Evolutionary conservation across 148 eudicot species (phyloP).

Genomic region (Rhododendron mucronatum): DNA sequence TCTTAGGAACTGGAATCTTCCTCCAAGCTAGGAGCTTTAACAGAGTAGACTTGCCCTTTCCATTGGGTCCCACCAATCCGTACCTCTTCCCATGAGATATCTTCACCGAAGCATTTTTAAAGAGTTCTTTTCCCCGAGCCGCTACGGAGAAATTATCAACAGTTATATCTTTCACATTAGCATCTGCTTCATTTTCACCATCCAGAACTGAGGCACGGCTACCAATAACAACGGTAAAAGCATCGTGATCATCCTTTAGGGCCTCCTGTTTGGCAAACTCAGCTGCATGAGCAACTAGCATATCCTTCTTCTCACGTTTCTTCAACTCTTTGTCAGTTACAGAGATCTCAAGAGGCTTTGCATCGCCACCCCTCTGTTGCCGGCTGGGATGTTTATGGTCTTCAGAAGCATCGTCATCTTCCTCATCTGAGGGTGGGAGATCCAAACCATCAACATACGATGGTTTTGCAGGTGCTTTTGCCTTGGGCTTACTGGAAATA

Average conservation of each 20-base stretch:
- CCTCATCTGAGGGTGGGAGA: conserved; percentile 35
- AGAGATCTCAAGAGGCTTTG: conserved; percentile 19
- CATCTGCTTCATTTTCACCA: conserved; percentile 52
- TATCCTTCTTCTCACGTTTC: conserved; percentile 28
- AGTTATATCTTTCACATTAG: conserved; percentile 48
- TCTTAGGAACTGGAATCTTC: conserved; percentile 14
- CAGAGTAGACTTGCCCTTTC: conserved; percentile 60
- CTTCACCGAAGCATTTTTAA: conserved; percentile 48
- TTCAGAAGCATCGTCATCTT: conserved; percentile 21
- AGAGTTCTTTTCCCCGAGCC: conserved; percentile 55
- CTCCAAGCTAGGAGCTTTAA: conserved; percentile 38
- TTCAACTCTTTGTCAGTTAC: conserved; percentile 31
- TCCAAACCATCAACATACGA: conserved; percentile 28
- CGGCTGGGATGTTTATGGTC: neutral
- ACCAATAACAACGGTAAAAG: conserved; percentile 49
- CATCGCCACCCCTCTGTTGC: conserved; percentile 15
- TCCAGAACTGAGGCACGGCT: conserved; percentile 40
- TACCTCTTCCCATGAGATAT: conserved; percentile 64
- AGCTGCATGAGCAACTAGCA: conserved; percentile 17
- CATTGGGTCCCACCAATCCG: conserved; percentile 63
- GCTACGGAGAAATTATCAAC: conserved; percentile 50
- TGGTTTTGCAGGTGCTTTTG: conserved; percentile 19
- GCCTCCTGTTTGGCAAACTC: conserved; percentile 32
- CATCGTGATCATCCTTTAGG: conserved; percentile 47
- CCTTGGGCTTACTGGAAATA: conserved; percentile 23